Evolutionary conservation across 768 basidiomycete genomes (phyloP).

Genomic region (Suillus clintonianus): DNA sequence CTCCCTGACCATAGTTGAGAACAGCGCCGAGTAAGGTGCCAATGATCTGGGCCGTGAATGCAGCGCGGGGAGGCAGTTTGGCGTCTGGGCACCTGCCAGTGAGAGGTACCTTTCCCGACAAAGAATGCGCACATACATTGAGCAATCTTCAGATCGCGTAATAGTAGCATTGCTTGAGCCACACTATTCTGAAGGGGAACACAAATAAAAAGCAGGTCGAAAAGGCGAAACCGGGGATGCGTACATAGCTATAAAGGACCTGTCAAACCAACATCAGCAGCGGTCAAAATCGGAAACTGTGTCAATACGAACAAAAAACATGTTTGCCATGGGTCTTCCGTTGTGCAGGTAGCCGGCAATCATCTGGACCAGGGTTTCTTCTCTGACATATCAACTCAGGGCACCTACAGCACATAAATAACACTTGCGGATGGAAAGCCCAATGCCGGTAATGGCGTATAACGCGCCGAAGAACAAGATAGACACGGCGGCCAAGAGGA

Average conservation of each 20-base stretch:
- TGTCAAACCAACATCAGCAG: conserved; percentile 46
- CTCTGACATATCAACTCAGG: background rate
- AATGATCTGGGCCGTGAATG: conserved; percentile 58
- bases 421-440: conserved; percentile 20
- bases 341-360: conserved; percentile 39
- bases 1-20: conserved; percentile 43
- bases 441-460: conserved; percentile 47
- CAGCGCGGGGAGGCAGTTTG: conserved; percentile 65
- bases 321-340: conserved; percentile 43
- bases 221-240: background rate
- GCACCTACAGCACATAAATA: background rate
- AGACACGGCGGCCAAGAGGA: conserved; percentile 51
- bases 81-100: conserved; percentile 41
- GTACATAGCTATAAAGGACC: conserved; percentile 36
- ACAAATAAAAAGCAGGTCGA: background rate
- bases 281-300: conserved; percentile 5
- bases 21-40: conserved; percentile 57
- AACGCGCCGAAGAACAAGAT: conserved; percentile 57
- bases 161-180: conserved; percentile 48
- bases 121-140: conserved; percentile 18
- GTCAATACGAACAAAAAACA: conserved; percentile 33
- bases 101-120: conserved; percentile 10
- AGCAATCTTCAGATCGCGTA: conserved; percentile 56
- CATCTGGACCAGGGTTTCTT: conserved; percentile 36
- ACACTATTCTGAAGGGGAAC: background rate